phyloP scores from a whole-genome alignment of 257 asterid species.

The Haberlea rhodopensis region DNA sequence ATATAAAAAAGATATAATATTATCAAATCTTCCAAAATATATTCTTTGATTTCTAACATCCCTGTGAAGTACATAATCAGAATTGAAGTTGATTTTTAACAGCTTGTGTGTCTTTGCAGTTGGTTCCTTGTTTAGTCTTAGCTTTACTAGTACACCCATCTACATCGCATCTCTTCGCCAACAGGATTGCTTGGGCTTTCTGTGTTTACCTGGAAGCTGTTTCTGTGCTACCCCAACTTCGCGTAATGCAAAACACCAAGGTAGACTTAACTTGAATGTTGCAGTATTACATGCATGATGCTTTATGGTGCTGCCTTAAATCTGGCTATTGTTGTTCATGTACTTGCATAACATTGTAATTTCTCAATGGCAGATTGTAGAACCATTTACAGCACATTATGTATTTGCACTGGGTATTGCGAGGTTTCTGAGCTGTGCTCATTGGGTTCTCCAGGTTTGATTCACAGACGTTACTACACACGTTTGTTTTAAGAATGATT shows the following conservation, averaged over 20 bases:
- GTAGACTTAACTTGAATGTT: conserved; percentile 28
- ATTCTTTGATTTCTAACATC: neutral
- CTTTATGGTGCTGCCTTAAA: neutral
- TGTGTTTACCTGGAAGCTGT: conserved; percentile 79
- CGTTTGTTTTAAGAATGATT: neutral
- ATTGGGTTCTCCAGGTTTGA: conserved; percentile 84
- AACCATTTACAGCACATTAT: conserved; percentile 78
- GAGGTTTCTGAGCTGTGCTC: conserved; percentile 78
- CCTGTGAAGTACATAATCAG: neutral
- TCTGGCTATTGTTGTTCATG: conserved; percentile 12
- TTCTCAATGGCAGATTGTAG: conserved; percentile 54
- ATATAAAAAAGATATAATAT: too few species aligned
- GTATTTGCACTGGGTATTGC: conserved; percentile 80
- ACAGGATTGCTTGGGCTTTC: conserved; percentile 73
- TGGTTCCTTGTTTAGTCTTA: conserved; percentile 59
- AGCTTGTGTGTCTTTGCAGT: conserved; percentile 33
- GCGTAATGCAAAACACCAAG: conserved; percentile 76
- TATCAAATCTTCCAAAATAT: neutral
- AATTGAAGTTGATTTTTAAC: neutral
- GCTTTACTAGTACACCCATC: conserved; percentile 66
- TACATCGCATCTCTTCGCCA: conserved; percentile 56
- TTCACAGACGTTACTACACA: conserved; percentile 9
- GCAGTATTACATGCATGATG: conserved; percentile 1
- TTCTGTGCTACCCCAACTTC: conserved; percentile 69
- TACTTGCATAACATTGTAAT: neutral